These are phyloP conservation scores for Capsicum baccatum DNA, from an alignment of 257 asterid genomes.

Conservation along the genomic window DNA sequence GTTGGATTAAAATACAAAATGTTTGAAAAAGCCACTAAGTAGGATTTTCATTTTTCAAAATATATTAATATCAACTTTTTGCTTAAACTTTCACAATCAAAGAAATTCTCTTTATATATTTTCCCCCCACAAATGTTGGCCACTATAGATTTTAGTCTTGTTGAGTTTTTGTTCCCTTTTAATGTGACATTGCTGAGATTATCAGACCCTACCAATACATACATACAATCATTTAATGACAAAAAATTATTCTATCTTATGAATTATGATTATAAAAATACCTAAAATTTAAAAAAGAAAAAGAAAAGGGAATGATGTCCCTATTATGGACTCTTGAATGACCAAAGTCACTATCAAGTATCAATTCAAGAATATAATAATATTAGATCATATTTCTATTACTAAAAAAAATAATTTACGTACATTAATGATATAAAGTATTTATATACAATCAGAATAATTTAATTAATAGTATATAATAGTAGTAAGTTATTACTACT, in stretches of 20 bases:
- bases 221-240: conserved; percentile 25
- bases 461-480: no score
- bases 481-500: no score
- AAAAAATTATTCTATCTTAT: conserved; percentile 18
- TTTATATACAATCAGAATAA: no score
- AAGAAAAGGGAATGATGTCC: background rate
- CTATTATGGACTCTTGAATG: conserved; percentile 7
- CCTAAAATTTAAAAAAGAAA: background rate
- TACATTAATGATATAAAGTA: background rate
- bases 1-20: conserved; percentile 17
- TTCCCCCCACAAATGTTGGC: background rate
- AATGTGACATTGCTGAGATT: conserved; percentile 27
- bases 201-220: conserved; percentile 30
- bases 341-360: background rate
- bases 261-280: background rate
- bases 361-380: background rate
- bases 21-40: conserved; percentile 14
- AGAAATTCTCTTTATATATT: background rate
- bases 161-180: conserved; percentile 24
- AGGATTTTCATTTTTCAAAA: background rate
- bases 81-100: conserved; percentile 26
- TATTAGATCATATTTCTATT: background rate
- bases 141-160: background rate
- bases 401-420: no score
- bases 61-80: background rate